Conservation (phyloP, 768 basidiomycete species). For the Termitomyces sp. region DNA sequence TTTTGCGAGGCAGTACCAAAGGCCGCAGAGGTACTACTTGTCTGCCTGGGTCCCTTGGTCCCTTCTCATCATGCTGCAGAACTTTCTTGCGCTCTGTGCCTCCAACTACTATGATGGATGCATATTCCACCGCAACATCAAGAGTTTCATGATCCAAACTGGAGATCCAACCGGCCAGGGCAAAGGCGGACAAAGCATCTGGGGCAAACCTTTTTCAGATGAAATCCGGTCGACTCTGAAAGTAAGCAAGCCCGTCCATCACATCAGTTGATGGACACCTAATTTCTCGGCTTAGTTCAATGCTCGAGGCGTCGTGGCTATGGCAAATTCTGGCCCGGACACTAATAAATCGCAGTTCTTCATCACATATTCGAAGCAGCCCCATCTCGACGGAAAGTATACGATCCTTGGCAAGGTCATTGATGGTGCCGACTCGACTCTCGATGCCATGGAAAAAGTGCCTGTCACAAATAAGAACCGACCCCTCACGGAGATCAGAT, state of each 20-base stretch:
- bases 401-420: slow-evolving; percentile 98
- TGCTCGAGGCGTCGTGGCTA: slow-evolving; percentile 89
- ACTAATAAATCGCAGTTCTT: slow-evolving; percentile 93
- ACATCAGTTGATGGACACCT: slow-evolving; percentile 17
- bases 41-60: slow-evolving; percentile 5
- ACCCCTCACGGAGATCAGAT: slow-evolving; percentile 80
- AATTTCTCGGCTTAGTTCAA: slow-evolving; percentile 68
- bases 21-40: slow-evolving; percentile 72
- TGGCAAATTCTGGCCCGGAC: slow-evolving; percentile 96
- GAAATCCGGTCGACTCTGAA: slow-evolving; percentile 94
- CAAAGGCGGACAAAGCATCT: slow-evolving; percentile 96
- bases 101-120: slow-evolving; percentile 82
- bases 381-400: slow-evolving; percentile 92
- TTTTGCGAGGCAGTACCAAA: slow-evolving; percentile 98
- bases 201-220: slow-evolving; percentile 89
- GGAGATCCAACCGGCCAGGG: slow-evolving; percentile 89
- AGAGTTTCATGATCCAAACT: slow-evolving; percentile 93
- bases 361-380: slow-evolving; percentile 87
- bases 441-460: slow-evolving; percentile 91
- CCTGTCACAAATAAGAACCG: slow-evolving; percentile 91
- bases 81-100: slow-evolving; percentile 93
- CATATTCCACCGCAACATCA: slow-evolving; percentile 93
- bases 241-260: slow-evolving; percentile 45
- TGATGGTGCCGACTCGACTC: slow-evolving; percentile 90
- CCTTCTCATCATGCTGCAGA: slow-evolving; percentile 44